phyloP scores from a whole-genome alignment of 257 asterid species.

The Solanum arcanum region DNA sequence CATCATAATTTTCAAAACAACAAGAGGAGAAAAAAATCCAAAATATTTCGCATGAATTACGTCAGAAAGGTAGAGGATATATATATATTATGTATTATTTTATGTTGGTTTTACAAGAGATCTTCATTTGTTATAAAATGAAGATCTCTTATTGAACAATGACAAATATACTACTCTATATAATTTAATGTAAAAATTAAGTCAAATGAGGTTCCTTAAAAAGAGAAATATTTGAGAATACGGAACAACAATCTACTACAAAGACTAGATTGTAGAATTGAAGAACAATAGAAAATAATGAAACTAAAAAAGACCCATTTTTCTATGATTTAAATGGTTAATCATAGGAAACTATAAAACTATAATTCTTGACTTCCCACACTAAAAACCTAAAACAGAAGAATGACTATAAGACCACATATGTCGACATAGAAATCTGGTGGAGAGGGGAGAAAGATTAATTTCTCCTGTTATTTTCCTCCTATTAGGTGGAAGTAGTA shows the following conservation, averaged over 20 bases:
- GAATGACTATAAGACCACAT: too few species aligned
- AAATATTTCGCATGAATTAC: neutral
- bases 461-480: too few species aligned
- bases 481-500: neutral
- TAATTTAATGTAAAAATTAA: too few species aligned
- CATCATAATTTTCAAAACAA: neutral
- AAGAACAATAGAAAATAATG: neutral
- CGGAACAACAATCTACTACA: neutral
- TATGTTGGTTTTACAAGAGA: neutral
- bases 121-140: neutral
- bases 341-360: too few species aligned
- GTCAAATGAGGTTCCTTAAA: neutral
- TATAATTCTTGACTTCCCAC: too few species aligned
- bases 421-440: too few species aligned
- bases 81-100: too few species aligned
- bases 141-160: neutral
- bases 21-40: neutral
- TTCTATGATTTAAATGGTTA: too few species aligned
- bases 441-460: too few species aligned
- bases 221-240: neutral
- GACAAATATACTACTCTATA: neutral
- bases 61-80: neutral
- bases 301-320: too few species aligned
- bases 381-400: too few species aligned
- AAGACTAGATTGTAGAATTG: neutral